Evolutionary conservation across 306 rosid genomes (phyloP).

Genomic region (Inga laurina): DNA sequence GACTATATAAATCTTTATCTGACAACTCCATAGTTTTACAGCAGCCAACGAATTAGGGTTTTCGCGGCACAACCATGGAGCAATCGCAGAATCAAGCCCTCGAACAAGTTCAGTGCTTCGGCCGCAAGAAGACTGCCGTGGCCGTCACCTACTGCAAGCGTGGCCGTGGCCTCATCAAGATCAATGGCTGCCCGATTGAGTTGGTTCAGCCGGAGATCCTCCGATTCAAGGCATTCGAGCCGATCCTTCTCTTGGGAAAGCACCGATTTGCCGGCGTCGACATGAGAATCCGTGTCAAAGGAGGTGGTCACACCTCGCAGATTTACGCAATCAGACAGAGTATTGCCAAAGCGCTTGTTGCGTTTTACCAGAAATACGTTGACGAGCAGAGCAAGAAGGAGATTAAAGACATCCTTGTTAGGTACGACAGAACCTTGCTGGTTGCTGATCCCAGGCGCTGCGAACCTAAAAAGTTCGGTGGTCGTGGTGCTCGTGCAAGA

Average conservation of each 20-base stretch:
- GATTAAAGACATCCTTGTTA: conserved; percentile 74
- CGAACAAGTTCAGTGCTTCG: conserved; percentile 83
- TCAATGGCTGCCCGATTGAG: conserved; percentile 89
- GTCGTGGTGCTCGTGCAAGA: conserved; percentile 94
- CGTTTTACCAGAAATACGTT: conserved; percentile 82
- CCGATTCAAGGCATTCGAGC: conserved; percentile 84
- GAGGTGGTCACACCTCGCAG: conserved; percentile 90
- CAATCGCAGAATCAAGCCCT: conserved; percentile 42
- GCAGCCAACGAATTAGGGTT: conserved; percentile 15
- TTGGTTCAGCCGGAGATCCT: conserved; percentile 83
- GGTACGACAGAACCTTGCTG: conserved; percentile 77
- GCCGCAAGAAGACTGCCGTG: conserved; percentile 88
- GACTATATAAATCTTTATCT: neutral
- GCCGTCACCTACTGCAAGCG: conserved; percentile 92
- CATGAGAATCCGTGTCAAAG: conserved; percentile 82
- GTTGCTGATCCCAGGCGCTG: conserved; percentile 92
- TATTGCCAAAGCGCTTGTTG: conserved; percentile 78
- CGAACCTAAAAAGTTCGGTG: conserved; percentile 96
- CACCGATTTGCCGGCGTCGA: conserved; percentile 77
- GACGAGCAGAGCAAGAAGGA: conserved; percentile 96
- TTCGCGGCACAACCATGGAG: conserved; percentile 9
- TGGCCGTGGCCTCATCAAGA: conserved; percentile 81
- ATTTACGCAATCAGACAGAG: conserved; percentile 90
- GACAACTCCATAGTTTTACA: neutral
- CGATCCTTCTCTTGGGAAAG: conserved; percentile 69